phyloP scores from a whole-genome alignment of 2,329 filamentous ascomycete species.

The Teratosphaeria zuluensis region DNA sequence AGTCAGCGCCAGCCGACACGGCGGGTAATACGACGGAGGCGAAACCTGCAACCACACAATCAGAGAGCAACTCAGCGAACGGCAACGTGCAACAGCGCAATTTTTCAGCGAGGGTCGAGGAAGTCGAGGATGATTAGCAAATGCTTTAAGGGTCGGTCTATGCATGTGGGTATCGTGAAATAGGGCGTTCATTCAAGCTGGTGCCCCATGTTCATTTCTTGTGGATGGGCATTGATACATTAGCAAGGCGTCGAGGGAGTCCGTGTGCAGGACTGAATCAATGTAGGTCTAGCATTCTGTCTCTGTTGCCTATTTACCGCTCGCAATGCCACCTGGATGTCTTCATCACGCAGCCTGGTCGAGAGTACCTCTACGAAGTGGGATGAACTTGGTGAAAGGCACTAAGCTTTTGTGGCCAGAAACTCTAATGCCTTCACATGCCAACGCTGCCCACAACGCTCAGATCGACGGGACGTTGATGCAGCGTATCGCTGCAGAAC shows the following conservation, averaged over 20 bases:
- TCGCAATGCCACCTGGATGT: not conserved
- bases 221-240: not conserved
- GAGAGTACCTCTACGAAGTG: not conserved
- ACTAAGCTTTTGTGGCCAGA: not conserved
- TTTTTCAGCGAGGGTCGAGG: slow-evolving; percentile 19
- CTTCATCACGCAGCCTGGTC: not conserved
- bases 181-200: not conserved
- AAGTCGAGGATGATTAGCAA: slow-evolving; percentile 15
- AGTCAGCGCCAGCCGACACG: slow-evolving; percentile 8
- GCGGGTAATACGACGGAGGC: slow-evolving; percentile 13
- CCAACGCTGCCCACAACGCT: not conserved
- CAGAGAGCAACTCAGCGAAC: not conserved
- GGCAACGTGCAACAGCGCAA: slow-evolving; percentile 7
- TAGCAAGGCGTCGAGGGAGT: not conserved
- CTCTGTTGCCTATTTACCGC: not conserved
- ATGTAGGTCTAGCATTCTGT: not conserved
- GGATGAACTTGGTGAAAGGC: not conserved
- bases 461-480: no score
- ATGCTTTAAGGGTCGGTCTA: not conserved
- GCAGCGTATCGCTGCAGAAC: no score
- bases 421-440: not conserved
- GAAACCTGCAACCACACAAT: slow-evolving; percentile 8
- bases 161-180: not conserved
- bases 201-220: not conserved
- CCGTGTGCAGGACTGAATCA: not conserved